These are phyloP conservation scores for Akanthomyces lecanii DNA, from an alignment of 2,329 filamentous ascomycete genomes.

Conservation along the genomic window DNA sequence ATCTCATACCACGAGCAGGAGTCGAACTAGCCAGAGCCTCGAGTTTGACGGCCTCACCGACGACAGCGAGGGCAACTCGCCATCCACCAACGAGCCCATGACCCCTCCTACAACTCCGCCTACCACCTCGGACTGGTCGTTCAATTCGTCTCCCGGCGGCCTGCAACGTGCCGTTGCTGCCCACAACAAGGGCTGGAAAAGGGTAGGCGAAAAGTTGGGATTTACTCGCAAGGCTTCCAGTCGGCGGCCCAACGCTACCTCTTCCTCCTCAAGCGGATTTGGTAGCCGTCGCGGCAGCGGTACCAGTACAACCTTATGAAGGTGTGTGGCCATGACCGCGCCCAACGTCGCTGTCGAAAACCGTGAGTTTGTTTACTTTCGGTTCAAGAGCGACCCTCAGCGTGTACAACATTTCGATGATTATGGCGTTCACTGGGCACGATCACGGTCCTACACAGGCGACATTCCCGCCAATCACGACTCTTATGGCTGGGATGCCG, in stretches of 20 bases:
- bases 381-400: background rate
- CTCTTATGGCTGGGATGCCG: conserved; percentile 53
- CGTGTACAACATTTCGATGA: conserved; percentile 11
- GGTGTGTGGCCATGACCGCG: conserved; percentile 53
- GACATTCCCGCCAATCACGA: conserved; percentile 35
- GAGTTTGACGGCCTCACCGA: conserved; percentile 56
- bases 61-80: conserved; percentile 60
- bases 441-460: conserved; percentile 22
- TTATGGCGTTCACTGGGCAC: background rate
- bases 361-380: conserved; percentile 20
- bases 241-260: conserved; percentile 40
- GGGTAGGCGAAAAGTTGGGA: conserved; percentile 58
- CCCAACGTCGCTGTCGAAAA: conserved; percentile 32
- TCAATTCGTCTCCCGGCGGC: conserved; percentile 48
- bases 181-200: conserved; percentile 60
- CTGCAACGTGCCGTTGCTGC: conserved; percentile 52
- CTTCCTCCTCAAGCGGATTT: conserved; percentile 28
- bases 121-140: conserved; percentile 50
- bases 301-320: conserved; percentile 47
- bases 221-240: conserved; percentile 49
- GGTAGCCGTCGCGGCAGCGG: conserved; percentile 34
- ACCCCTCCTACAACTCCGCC: conserved; percentile 73
- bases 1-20: conserved; percentile 38
- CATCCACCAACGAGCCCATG: conserved; percentile 57
- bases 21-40: conserved; percentile 42